Base-by-base conservation (phyloP, 2,329 filamentous ascomycete genomes). In the Cladorrhinum sp. region DNA sequence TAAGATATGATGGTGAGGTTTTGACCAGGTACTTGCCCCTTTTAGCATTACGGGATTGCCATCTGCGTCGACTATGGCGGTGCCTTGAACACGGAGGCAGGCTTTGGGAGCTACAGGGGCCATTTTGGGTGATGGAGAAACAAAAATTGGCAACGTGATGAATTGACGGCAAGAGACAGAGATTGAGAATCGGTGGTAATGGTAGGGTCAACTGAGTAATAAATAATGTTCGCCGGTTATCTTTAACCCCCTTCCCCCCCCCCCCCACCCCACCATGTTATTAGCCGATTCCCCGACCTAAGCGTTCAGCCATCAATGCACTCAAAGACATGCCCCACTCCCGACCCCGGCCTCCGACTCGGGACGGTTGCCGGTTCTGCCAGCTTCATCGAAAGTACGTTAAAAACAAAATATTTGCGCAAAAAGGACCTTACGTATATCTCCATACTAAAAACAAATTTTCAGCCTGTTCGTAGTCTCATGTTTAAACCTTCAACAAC, bases 1-100 rank as follows among this genome's bases (percentile, higher is more conserved):
- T 22, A 6, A 1, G 8, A 16, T 55, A 38, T 62, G 7, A 61
- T 41, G 18, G 78, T 2, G 86, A 74, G 67, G 81, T 86, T 68
- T 86, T 86, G 20, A 86, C 71, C 0, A 13, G 29, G 69, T 58
- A 38, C 67, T 78, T 32, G 79, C 74, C 56, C 80, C 78, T 45
- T 78, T 66, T 51, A 68, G 64, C 22, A 68, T 65, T 5, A 68
- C 63, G 4, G 41, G 61, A 18, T 66, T 63, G 13, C 64, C 66
- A 41, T 64, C 63, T 20, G 38, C 59, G 29, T 66, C 60, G 18
- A 65, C 65, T 24, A 66, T 66, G 51, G 64, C 57, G 10, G 60
- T 64, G 23, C 65, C 65, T 20, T 61, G 22, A 4, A 65, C 63
- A 6, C 63, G 63, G 29, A 66, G 65, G 36, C 64, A 65, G 6